Percentiles rank a stretch among this genome's conserved stretches.
These are phyloP conservation scores for Heterobasidion parviporum DNA, from an alignment of 1,284 basidiomycete genomes.

Conservation along the genomic window DNA sequence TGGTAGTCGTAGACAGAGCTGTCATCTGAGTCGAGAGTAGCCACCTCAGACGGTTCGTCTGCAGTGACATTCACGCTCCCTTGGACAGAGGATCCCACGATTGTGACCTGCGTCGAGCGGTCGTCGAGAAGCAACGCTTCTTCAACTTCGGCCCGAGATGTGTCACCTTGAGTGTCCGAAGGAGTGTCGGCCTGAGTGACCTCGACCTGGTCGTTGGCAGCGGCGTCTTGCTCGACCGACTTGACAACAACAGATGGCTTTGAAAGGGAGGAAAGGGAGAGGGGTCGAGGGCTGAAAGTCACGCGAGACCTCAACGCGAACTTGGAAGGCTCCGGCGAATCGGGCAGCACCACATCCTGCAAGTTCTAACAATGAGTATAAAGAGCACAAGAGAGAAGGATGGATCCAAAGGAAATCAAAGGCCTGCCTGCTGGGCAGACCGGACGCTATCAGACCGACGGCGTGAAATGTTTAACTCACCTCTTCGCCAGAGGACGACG, in stretches of 20 bases:
- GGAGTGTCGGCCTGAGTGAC: background rate
- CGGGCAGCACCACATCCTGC: conserved; percentile 11
- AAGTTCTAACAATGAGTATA: background rate
- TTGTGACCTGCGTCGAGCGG: too few relatives aligned
- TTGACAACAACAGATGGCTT: background rate
- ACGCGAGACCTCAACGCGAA: conserved; percentile 10
- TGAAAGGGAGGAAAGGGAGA: background rate
- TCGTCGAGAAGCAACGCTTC: too few relatives aligned
- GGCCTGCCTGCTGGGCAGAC: background rate
- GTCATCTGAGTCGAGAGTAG: too few relatives aligned
- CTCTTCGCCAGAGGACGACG: conserved; percentile 7
- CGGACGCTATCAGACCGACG: background rate
- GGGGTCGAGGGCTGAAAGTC: background rate
- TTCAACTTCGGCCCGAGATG: too few relatives aligned
- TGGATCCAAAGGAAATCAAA: background rate
- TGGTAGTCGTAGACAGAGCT: too few relatives aligned
- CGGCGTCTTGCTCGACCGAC: background rate
- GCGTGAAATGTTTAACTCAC: conserved; percentile 2
- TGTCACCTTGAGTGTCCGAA: too few relatives aligned
- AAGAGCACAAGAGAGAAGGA: background rate
- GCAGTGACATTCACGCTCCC: too few relatives aligned
- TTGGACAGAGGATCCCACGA: too few relatives aligned
- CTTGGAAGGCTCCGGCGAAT: conserved; percentile 10
- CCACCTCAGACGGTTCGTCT: too few relatives aligned
- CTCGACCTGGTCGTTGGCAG: background rate